Conservation (phyloP, 2,329 filamentous ascomycete species). For the Blastomyces emzantsi region DNA sequence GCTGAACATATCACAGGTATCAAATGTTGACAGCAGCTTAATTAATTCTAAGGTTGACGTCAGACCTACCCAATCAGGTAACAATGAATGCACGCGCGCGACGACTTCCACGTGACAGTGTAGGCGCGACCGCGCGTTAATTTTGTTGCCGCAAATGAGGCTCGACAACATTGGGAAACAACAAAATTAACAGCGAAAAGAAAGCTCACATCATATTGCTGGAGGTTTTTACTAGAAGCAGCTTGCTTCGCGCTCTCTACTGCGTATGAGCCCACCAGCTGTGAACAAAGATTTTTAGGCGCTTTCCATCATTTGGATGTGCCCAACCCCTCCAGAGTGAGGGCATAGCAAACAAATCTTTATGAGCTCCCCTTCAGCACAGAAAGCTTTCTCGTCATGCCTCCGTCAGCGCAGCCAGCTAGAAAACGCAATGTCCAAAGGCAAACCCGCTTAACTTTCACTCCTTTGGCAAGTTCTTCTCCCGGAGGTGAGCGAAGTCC, state of each 20-base stretch:
- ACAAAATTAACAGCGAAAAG: not conserved
- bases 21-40: not conserved
- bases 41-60: no score
- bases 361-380: not conserved
- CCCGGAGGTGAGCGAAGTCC: slow-evolving; percentile 18
- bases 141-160: not conserved
- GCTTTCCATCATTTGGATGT: not conserved
- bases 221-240: not conserved
- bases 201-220: not conserved
- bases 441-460: slow-evolving; percentile 39
- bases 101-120: no score
- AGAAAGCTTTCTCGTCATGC: slow-evolving; percentile 1
- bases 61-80: not conserved
- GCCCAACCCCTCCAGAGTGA: not conserved
- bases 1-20: not conserved
- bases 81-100: not conserved
- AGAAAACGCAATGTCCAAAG: slow-evolving; percentile 10
- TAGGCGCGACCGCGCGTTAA: not conserved
- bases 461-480: slow-evolving; percentile 26
- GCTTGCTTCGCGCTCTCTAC: not conserved
- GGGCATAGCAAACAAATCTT: not conserved
- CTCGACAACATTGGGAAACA: not conserved
- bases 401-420: not conserved
- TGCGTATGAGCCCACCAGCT: not conserved
- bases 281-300: not conserved